A percentile compares a stretch with the other conserved stretches of the same genome.
These are phyloP conservation scores for Solanum infundibuliforme DNA, from an alignment of 257 asterid species.

Conservation along the genomic window DNA sequence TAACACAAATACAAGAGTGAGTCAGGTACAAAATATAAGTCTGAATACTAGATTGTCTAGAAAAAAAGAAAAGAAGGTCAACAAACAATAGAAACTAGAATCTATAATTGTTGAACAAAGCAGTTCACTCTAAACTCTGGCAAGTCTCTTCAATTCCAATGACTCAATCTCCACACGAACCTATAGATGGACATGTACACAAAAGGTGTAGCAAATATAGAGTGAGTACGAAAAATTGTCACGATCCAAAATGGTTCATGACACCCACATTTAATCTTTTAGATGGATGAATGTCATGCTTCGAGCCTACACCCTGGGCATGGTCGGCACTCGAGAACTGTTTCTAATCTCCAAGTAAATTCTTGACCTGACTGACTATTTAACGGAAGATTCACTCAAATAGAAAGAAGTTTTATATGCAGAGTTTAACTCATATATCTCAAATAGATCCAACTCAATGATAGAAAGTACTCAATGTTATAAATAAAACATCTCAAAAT, in stretches of 20 bases:
- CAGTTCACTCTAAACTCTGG: neutral
- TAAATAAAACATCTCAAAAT: no score
- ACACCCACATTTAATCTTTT: no score
- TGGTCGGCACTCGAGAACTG: fast-evolving
- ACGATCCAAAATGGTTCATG: no score
- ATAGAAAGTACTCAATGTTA: no score
- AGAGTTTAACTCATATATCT: no score
- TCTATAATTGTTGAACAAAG: no score
- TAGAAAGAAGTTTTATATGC: no score
- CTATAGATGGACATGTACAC: neutral
- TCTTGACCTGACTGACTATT: fast-evolving
- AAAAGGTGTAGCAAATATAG: neutral
- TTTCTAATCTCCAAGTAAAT: no score
- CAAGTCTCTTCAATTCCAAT: neutral
- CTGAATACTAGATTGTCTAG: neutral
- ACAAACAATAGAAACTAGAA: neutral
- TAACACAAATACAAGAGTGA: neutral
- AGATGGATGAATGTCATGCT: no score
- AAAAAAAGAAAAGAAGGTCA: neutral
- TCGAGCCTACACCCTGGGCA: fast-evolving
- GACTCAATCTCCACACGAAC: no score
- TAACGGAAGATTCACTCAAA: no score
- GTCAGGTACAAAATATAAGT: neutral
- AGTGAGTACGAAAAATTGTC: neutral
- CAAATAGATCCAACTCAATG: no score